phyloP scores from a whole-genome alignment of 768 basidiomycete genomes.

The Suillus lakei region DNA sequence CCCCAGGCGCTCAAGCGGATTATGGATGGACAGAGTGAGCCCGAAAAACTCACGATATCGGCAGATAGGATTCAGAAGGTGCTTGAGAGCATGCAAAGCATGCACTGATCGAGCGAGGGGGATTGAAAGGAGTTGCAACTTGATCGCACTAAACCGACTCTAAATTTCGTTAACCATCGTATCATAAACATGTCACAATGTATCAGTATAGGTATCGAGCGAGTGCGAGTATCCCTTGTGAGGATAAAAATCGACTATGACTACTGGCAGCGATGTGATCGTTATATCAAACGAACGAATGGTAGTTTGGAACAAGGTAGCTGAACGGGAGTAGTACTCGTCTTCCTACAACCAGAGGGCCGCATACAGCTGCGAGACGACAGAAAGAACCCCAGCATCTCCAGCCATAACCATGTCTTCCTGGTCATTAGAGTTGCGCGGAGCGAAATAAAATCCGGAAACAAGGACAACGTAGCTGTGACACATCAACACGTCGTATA shows the following conservation, averaged over 20 bases:
- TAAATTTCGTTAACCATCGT: constrained; percentile 1
- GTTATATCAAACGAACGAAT: neutral
- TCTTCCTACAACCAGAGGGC: constrained; percentile 3
- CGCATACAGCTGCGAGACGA: constrained; percentile 11
- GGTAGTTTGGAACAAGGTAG: constrained; percentile 17
- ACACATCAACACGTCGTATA: constrained; percentile 8
- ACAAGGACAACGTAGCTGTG: constrained; percentile 87
- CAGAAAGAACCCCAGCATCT: constrained; percentile 7
- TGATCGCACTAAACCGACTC: neutral
- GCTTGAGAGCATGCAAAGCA: constrained; percentile 56
- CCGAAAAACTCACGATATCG: constrained; percentile 58
- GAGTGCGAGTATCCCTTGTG: neutral
- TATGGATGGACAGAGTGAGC: constrained; percentile 58
- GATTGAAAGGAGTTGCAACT: neutral
- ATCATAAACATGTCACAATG: constrained; percentile 21
- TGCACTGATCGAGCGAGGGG: constrained; percentile 47
- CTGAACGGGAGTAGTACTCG: neutral
- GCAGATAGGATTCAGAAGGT: constrained; percentile 40
- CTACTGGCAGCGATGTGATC: neutral
- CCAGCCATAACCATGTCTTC: constrained; percentile 17
- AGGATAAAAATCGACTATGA: neutral
- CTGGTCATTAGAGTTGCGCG: constrained; percentile 38
- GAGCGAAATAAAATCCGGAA: constrained; percentile 93
- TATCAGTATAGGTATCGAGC: constrained; percentile 17
- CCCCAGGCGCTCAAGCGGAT: constrained; percentile 53